Percentiles rank a stretch among this genome's conserved stretches.
Conservation (phyloP, 192 early-diverging fungal genomes). For the Chytriomyces confervae region DNA sequence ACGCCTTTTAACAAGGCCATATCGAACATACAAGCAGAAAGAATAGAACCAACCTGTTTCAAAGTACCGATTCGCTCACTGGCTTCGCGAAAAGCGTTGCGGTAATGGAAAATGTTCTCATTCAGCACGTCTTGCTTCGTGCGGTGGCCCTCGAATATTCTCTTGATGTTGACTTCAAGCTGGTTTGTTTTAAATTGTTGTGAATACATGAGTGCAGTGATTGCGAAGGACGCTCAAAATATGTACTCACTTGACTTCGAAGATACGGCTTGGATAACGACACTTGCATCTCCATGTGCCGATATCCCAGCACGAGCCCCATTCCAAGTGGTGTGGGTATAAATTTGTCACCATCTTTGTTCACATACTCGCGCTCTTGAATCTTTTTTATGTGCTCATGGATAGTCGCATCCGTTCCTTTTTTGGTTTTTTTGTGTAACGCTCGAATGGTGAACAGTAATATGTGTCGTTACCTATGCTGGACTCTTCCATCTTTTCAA, state of each 20-base stretch:
- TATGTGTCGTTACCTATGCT: constrained; percentile 74
- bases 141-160: constrained; percentile 72
- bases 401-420: constrained; percentile 96
- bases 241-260: constrained; percentile 67
- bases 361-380: constrained; percentile 82
- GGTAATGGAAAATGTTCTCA: constrained; percentile 73
- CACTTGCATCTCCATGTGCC: constrained; percentile 83
- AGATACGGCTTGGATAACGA: constrained; percentile 89
- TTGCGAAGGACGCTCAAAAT: neutral
- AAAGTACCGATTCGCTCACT: constrained; percentile 54
- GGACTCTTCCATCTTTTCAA: constrained; percentile 89
- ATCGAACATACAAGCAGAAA: too few relatives aligned
- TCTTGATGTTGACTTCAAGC: constrained; percentile 81
- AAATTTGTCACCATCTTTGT: constrained; percentile 62
- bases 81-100: constrained; percentile 68
- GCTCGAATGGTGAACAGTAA: neutral
- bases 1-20: neutral
- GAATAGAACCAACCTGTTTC: constrained; percentile 31
- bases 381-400: constrained; percentile 96
- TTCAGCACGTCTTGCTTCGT: constrained; percentile 71
- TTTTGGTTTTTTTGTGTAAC: neutral
- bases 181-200: constrained; percentile 1
- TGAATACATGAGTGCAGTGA: neutral
- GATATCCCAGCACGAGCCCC: constrained; percentile 84
- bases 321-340: constrained; percentile 85